Conservation (phyloP, 805 yeast genomes). For the Ogataea nitratoaversa region DNA sequence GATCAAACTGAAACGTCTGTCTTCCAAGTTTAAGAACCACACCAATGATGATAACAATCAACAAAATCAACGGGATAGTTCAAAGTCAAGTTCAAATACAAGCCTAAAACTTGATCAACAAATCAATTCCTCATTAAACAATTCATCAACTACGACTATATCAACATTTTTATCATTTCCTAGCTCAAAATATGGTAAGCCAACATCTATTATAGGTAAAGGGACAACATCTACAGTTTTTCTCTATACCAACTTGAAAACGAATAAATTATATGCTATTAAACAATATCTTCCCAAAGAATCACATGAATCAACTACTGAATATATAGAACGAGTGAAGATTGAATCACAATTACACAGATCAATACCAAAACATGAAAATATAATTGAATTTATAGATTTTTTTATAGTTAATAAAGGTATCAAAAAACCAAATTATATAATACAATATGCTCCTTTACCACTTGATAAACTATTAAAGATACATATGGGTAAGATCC, state of each 20-base stretch:
- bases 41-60: too few relatives aligned
- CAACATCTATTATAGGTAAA: conserved; percentile 7
- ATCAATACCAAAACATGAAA: conserved; percentile 24
- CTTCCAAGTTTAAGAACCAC: too few relatives aligned
- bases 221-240: conserved; percentile 17
- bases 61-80: too few relatives aligned
- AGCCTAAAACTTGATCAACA: neutral
- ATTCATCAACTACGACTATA: neutral
- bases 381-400: conserved; percentile 34
- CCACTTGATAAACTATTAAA: conserved; percentile 8
- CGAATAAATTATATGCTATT: conserved; percentile 32
- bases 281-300: conserved; percentile 42
- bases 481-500: neutral
- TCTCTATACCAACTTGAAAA: conserved; percentile 7
- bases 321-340: conserved; percentile 34
- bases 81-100: too few relatives aligned
- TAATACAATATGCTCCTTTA: conserved; percentile 35
- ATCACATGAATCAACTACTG: conserved; percentile 34
- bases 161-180: conserved; percentile 1
- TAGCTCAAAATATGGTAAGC: conserved; percentile 16
- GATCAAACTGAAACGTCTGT: too few relatives aligned
- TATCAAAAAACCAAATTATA: conserved; percentile 22
- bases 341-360: conserved; percentile 35
- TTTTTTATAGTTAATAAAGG: conserved; percentile 23
- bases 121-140: neutral